phyloP scores from a whole-genome alignment of 352 stramenopile species.

The Globisporangium splendens region DNA sequence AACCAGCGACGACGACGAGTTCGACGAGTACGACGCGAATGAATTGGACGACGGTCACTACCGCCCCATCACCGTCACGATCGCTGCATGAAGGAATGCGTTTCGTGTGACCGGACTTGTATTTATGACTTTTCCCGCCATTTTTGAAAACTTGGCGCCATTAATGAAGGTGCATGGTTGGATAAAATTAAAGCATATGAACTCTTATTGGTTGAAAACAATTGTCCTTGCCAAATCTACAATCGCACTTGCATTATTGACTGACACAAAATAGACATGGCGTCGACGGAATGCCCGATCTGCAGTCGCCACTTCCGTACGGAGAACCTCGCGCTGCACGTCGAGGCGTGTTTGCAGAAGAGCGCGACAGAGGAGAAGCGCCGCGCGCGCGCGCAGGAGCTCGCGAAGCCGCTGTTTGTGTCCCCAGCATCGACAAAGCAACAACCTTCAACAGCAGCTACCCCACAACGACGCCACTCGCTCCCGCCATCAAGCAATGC shows the following conservation, averaged over 20 bases:
- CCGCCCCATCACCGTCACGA: slow-evolving; percentile 2
- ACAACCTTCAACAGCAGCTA: neutral
- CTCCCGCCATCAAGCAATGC: slow-evolving; percentile 1
- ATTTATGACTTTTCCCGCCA: neutral
- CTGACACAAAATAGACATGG: too few relatives aligned
- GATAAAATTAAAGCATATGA: too few relatives aligned
- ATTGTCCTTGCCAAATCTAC: too few relatives aligned
- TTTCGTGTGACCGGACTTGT: neutral
- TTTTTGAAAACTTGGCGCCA: neutral
- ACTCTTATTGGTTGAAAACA: too few relatives aligned
- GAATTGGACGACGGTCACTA: neutral
- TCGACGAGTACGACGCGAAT: neutral
- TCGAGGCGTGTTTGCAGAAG: slow-evolving; percentile 55
- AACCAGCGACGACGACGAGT: neutral
- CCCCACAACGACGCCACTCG: slow-evolving; percentile 10
- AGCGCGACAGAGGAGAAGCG: slow-evolving; percentile 22
- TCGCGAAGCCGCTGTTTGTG: slow-evolving; percentile 12
- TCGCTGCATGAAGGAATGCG: neutral
- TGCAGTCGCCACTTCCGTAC: slow-evolving; percentile 70
- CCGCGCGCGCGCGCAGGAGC: slow-evolving; percentile 10
- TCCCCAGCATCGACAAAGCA: neutral
- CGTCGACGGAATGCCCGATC: slow-evolving; percentile 56
- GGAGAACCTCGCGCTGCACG: slow-evolving; percentile 73
- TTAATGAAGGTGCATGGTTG: too few relatives aligned
- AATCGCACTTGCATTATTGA: too few relatives aligned